phyloP scores from a whole-genome alignment of 73 alveolate genomes.

The Tetrahymena thermophila region DNA sequence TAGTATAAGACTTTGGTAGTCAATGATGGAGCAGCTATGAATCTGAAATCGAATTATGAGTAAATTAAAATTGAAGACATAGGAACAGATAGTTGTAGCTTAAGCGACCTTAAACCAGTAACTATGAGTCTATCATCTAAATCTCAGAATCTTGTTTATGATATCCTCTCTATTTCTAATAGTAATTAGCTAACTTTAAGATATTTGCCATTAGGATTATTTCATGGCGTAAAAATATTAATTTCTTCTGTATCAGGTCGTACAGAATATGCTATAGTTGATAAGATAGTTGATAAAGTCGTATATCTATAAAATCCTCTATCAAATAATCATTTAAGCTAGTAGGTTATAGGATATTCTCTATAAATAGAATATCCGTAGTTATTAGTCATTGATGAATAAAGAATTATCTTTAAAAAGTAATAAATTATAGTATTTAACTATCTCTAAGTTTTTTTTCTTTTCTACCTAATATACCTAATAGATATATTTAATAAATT shows the following conservation, averaged over 20 bases:
- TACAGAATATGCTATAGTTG: background rate
- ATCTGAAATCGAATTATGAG: background rate
- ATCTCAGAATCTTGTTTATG: background rate
- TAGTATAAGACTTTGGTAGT: background rate
- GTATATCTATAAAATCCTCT: background rate
- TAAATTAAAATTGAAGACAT: background rate
- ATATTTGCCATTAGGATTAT: background rate
- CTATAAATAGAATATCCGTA: background rate
- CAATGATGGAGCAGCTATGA: background rate
- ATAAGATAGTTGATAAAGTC: background rate
- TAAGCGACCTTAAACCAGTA: background rate
- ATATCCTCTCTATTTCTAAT: background rate
- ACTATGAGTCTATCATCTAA: background rate
- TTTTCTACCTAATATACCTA: background rate
- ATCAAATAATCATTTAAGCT: background rate
- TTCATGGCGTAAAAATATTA: background rate
- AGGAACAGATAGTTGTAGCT: background rate
- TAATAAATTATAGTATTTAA: background rate
- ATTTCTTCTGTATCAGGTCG: background rate
- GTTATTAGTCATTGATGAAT: background rate
- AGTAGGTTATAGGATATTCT: background rate
- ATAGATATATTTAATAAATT: background rate
- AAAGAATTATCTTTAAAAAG: background rate
- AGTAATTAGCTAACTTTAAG: background rate
- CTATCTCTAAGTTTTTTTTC: no score